Evolutionary conservation across 2,329 filamentous ascomycete genomes (phyloP).

Genomic region (Neofusicoccum ribis): DNA sequence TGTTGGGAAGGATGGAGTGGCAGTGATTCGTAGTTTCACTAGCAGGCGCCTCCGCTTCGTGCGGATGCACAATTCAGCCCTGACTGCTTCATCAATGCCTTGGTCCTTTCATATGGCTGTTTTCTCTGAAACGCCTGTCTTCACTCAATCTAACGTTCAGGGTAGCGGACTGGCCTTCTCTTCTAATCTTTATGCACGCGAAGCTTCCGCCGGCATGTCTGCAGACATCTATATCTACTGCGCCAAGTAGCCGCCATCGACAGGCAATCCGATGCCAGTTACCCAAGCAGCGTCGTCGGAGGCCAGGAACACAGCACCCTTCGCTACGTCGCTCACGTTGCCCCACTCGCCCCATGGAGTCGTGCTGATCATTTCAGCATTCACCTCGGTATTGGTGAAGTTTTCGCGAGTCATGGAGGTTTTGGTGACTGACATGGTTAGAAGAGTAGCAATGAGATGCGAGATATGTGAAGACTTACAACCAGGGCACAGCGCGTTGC

Average conservation of each 20-base stretch:
- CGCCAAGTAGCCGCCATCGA: slow-evolving; percentile 45
- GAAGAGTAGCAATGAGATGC: background rate
- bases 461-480: slow-evolving; percentile 30
- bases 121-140: background rate
- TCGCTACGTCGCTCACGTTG: slow-evolving; percentile 27
- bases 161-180: background rate
- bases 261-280: slow-evolving; percentile 41
- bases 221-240: background rate
- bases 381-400: slow-evolving; percentile 21
- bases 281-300: slow-evolving; percentile 48
- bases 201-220: too few relatives aligned
- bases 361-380: slow-evolving; percentile 22
- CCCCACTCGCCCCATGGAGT: slow-evolving; percentile 32
- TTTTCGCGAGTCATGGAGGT: slow-evolving; percentile 38
- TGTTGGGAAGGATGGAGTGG: background rate
- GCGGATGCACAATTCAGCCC: slow-evolving; percentile 7
- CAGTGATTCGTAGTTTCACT: slow-evolving; percentile 12
- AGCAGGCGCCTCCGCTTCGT: background rate
- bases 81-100: background rate
- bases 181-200: background rate
- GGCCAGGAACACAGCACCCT: slow-evolving; percentile 44
- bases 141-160: background rate
- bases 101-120: background rate
- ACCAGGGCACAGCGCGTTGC: slow-evolving; percentile 46
- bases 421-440: slow-evolving; percentile 27